These are phyloP conservation scores for Hypomyces perniciosus DNA, from an alignment of 2,329 filamentous ascomycete species.

Conservation along the genomic window DNA sequence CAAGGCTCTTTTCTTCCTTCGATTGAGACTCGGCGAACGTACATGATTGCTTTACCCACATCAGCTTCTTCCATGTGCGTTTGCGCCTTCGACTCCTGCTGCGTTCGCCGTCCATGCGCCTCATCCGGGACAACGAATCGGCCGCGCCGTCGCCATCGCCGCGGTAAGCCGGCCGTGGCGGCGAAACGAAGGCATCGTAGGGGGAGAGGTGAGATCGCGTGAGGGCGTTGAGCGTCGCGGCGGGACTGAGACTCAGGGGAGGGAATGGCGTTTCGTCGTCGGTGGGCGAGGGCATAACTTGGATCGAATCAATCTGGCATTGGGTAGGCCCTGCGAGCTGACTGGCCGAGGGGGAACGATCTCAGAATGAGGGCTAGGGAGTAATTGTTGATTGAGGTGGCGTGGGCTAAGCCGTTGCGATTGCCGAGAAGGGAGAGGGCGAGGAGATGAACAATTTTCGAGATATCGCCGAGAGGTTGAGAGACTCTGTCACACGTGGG, in stretches of 20 bases:
- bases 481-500: too few species aligned
- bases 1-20: background rate
- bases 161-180: constrained; percentile 47
- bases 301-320: background rate
- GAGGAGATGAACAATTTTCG: too few species aligned
- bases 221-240: constrained; percentile 26
- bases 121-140: constrained; percentile 30
- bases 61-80: constrained; percentile 84
- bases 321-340: background rate
- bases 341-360: background rate
- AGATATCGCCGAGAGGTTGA: too few species aligned
- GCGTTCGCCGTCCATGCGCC: constrained; percentile 46
- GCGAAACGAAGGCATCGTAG: constrained; percentile 74
- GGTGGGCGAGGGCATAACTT: constrained; percentile 31
- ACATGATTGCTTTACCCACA: constrained; percentile 98
- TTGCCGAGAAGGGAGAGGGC: too few species aligned
- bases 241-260: constrained; percentile 22
- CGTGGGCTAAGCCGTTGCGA: too few species aligned
- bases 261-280: constrained; percentile 35
- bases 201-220: constrained; percentile 69
- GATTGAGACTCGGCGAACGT: constrained; percentile 26
- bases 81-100: constrained; percentile 64
- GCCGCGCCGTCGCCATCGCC: constrained; percentile 30
- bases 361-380: background rate
- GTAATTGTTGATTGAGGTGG: too few species aligned